These are phyloP conservation scores for Rhynchosporium graminicola DNA, from an alignment of 2,329 filamentous ascomycete species.

Conservation along the genomic window DNA sequence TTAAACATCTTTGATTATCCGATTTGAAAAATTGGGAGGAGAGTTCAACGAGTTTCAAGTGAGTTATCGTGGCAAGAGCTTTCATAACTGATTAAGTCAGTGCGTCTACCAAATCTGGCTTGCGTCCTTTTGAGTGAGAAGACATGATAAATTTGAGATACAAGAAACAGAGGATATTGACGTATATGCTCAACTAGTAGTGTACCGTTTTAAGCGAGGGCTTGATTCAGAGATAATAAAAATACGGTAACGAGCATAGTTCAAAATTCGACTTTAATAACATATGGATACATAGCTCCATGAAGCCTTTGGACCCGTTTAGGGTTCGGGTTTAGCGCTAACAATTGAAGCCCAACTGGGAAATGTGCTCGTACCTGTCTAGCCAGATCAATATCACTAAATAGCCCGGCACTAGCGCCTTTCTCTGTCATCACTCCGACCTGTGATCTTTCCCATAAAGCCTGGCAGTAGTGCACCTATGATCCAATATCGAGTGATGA, in stretches of 20 bases:
- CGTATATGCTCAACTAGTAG: neutral
- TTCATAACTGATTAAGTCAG: neutral
- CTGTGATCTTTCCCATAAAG: conserved; percentile 10
- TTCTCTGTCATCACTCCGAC: conserved; percentile 1
- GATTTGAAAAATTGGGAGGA: neutral
- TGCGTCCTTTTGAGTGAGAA: neutral
- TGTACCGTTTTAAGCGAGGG: neutral
- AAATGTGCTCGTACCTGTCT: neutral
- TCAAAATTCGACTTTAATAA: neutral
- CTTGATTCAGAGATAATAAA: neutral
- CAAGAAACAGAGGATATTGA: neutral
- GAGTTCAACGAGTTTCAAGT: neutral
- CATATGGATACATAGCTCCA: no score
- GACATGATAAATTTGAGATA: neutral
- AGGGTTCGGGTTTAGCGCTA: neutral
- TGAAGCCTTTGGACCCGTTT: neutral
- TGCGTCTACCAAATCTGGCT: neutral
- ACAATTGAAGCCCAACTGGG: neutral
- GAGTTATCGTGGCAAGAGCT: neutral
- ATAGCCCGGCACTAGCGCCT: neutral
- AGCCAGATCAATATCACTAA: neutral
- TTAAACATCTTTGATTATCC: neutral
- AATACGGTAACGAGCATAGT: neutral
- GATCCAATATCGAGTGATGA: conserved; percentile 12
- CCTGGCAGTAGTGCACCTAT: conserved; percentile 4